These are phyloP conservation scores for Cladosporium sp. DNA, from an alignment of 2,329 filamentous ascomycete genomes.

Conservation along the genomic window DNA sequence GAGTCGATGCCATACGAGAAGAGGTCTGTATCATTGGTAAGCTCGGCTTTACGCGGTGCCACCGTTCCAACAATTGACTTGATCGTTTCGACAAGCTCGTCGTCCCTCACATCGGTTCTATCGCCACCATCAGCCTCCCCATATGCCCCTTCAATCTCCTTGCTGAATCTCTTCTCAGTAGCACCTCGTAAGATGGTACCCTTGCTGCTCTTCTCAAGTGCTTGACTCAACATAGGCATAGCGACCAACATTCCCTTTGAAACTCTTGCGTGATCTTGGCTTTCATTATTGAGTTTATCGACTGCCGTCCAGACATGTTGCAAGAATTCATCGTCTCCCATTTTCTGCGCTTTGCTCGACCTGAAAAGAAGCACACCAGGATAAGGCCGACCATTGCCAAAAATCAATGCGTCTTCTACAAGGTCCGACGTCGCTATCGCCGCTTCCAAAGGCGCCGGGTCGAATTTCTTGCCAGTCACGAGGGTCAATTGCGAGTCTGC, in stretches of 20 bases:
- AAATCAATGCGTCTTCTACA: conserved; percentile 55
- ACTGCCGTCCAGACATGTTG: conserved; percentile 41
- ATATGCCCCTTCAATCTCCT: conserved; percentile 47
- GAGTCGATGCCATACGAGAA: conserved; percentile 59
- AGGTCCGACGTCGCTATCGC: conserved; percentile 42
- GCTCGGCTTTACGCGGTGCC: conserved; percentile 12
- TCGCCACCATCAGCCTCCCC: conserved; percentile 20
- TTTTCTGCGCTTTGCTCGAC: conserved; percentile 23
- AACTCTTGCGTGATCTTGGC: conserved; percentile 50
- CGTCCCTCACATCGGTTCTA: conserved; percentile 26
- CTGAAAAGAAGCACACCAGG: conserved; percentile 55
- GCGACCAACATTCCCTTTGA: conserved; percentile 48
- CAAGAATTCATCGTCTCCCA: conserved; percentile 37
- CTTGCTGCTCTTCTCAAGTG: conserved; percentile 58
- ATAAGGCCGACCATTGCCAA: conserved; percentile 54
- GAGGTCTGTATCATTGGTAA: conserved; percentile 44
- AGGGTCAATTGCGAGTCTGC: conserved; percentile 59
- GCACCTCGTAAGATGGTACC: conserved; percentile 52
- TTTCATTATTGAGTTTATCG: conserved; percentile 44
- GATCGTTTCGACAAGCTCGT: conserved; percentile 31
- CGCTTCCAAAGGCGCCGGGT: conserved; percentile 58
- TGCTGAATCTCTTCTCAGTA: conserved; percentile 47
- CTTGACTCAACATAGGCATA: conserved; percentile 32
- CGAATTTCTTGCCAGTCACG: conserved; percentile 64
- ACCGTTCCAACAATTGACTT: conserved; percentile 21